A percentile compares a stretch with the other conserved stretches of the same genome.
Evolutionary conservation across 805 yeast species (phyloP).

Genomic region (Myxozyma lipomycoides): DNA sequence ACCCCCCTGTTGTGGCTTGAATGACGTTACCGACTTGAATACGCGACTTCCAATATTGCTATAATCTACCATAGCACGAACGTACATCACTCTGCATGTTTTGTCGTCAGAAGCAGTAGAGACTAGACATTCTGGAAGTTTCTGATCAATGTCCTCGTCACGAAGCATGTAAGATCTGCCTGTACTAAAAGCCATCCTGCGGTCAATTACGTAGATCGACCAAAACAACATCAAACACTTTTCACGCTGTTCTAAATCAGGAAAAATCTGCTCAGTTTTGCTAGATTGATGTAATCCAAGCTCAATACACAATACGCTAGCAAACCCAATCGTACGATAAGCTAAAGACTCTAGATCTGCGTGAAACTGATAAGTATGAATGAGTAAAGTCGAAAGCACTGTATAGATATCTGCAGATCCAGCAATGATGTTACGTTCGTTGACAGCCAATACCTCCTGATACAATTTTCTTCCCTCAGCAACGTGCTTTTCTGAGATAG

Average conservation of each 20-base stretch:
- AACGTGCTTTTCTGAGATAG: conserved; percentile 13
- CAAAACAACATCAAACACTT: conserved; percentile 29
- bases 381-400: conserved; percentile 21
- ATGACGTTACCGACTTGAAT: conserved; percentile 8
- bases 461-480: conserved; percentile 24
- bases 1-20: conserved; percentile 8
- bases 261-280: conserved; percentile 17
- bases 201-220: conserved; percentile 31
- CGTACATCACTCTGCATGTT: conserved; percentile 23
- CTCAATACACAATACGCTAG: conserved; percentile 27
- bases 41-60: conserved; percentile 25
- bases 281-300: conserved; percentile 29
- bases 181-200: conserved; percentile 29
- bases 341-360: conserved; percentile 29
- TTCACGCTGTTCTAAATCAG: conserved; percentile 23
- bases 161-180: conserved; percentile 28
- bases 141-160: conserved; percentile 30
- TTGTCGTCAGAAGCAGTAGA: conserved; percentile 22
- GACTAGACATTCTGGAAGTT: conserved; percentile 15
- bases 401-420: conserved; percentile 22
- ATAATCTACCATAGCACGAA: conserved; percentile 29
- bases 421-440: conserved; percentile 18
- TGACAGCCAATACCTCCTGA: conserved; percentile 23
- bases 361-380: conserved; percentile 33
- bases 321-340: conserved; percentile 29